Conservation (phyloP, 2,329 filamentous ascomycete species). For the Claviceps humidiphila region DNA sequence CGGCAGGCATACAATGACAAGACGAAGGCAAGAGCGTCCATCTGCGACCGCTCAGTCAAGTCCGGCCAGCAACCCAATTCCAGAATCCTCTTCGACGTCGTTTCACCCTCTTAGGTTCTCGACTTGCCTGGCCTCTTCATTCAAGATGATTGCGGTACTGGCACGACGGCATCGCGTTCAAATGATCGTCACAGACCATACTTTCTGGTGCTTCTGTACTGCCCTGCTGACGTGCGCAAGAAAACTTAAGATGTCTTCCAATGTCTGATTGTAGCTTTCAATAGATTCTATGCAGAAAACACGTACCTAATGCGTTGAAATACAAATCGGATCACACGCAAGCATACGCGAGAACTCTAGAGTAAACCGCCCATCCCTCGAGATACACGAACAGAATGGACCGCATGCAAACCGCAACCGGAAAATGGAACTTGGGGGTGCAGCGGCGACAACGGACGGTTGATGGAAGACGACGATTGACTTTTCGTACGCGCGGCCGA, state of each 20-base stretch:
- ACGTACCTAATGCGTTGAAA: background rate
- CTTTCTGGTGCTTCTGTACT: background rate
- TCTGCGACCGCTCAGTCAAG: background rate
- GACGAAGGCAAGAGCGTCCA: background rate
- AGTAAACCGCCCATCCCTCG: no score
- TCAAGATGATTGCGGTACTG: background rate
- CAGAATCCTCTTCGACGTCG: background rate
- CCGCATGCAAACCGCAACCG: no score
- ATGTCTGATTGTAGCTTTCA: background rate
- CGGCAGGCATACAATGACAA: background rate
- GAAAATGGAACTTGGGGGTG: no score
- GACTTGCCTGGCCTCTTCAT: background rate
- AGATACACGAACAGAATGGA: no score
- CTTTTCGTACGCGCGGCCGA: no score
- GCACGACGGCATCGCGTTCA: background rate
- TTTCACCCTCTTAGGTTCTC: background rate
- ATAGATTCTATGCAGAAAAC: background rate
- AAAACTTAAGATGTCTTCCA: background rate
- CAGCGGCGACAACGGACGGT: no score
- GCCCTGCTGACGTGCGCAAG: background rate
- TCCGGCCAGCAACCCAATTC: background rate
- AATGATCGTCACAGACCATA: background rate
- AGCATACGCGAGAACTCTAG: no score
- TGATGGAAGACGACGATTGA: no score
- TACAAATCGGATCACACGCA: background rate